Evolutionary conservation across 192 early-diverging fungal species (phyloP).

Genomic region (Linnemannia hyalina): DNA sequence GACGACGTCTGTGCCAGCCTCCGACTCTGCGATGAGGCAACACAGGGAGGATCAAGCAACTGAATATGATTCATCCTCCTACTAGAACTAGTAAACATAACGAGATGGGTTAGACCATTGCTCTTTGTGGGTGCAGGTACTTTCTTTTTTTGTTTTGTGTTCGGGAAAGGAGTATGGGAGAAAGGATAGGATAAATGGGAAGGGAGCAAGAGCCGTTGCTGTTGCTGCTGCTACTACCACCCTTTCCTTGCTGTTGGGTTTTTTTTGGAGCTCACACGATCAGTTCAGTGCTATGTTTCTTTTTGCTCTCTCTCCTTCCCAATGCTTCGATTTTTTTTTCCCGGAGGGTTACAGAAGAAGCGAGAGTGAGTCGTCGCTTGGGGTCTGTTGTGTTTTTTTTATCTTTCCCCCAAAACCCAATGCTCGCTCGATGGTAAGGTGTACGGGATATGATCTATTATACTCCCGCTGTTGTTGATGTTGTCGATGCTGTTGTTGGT

Average conservation of each 20-base stretch:
- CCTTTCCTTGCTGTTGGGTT: background rate
- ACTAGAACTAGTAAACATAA: background rate
- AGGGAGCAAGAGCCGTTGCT: background rate
- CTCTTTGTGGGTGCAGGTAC: background rate
- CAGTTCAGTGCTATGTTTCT: conserved; percentile 10
- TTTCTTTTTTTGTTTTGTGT: background rate
- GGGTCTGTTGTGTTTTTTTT: background rate
- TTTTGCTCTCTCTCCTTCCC: background rate
- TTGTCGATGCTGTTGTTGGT: background rate
- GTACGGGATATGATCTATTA: background rate
- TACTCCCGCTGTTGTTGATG: background rate
- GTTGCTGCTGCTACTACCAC: background rate
- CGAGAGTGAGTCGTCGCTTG: background rate
- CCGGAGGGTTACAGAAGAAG: background rate
- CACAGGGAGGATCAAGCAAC: conserved; percentile 15
- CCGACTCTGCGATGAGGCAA: background rate
- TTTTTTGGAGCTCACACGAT: conserved; percentile 11
- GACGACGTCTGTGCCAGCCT: conserved; percentile 5
- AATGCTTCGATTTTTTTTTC: background rate
- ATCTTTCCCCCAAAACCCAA: background rate
- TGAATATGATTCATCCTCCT: conserved; percentile 28
- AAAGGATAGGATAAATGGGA: background rate
- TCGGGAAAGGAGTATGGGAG: conserved; percentile 1
- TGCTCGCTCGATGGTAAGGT: background rate
- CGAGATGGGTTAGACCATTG: background rate